A percentile compares a stretch with the other conserved stretches of the same genome.
These are phyloP conservation scores for Suillus sp. DNA, from an alignment of 768 basidiomycete species.

Conservation along the genomic window DNA sequence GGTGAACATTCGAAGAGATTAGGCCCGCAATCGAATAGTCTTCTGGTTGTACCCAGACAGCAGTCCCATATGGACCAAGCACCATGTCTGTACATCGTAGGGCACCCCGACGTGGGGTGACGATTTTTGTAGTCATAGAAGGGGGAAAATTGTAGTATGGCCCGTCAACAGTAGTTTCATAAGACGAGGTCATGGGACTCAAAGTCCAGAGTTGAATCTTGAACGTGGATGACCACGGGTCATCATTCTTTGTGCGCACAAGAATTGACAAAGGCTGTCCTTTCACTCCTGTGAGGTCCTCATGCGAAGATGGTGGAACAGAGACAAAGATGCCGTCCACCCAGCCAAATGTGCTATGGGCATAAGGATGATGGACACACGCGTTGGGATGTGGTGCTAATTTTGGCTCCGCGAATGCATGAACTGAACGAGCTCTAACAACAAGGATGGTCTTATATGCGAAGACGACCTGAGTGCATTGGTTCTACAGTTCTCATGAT, in stretches of 20 bases:
- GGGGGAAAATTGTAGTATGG: constrained; percentile 52
- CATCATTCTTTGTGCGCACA: constrained; percentile 57
- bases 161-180: constrained; percentile 20
- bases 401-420: constrained; percentile 53
- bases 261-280: constrained; percentile 42
- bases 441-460: constrained; percentile 51
- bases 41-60: constrained; percentile 63
- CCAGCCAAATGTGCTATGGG: constrained; percentile 64
- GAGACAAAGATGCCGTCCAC: constrained; percentile 58
- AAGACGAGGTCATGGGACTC: constrained; percentile 32
- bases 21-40: constrained; percentile 45
- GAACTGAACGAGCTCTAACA: constrained; percentile 58
- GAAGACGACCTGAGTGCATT: constrained; percentile 55
- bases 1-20: constrained; percentile 26
- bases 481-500: constrained; percentile 39
- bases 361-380: constrained; percentile 38
- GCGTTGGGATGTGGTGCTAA: constrained; percentile 31
- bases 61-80: constrained; percentile 58
- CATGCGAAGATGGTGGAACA: constrained; percentile 12
- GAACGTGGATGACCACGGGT: constrained; percentile 57
- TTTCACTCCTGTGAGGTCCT: background rate
- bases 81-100: constrained; percentile 56
- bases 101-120: constrained; percentile 47
- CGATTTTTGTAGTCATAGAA: constrained; percentile 33
- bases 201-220: constrained; percentile 56